phyloP scores from a whole-genome alignment of 768 basidiomycete species.

The Agrocybe pediades region DNA sequence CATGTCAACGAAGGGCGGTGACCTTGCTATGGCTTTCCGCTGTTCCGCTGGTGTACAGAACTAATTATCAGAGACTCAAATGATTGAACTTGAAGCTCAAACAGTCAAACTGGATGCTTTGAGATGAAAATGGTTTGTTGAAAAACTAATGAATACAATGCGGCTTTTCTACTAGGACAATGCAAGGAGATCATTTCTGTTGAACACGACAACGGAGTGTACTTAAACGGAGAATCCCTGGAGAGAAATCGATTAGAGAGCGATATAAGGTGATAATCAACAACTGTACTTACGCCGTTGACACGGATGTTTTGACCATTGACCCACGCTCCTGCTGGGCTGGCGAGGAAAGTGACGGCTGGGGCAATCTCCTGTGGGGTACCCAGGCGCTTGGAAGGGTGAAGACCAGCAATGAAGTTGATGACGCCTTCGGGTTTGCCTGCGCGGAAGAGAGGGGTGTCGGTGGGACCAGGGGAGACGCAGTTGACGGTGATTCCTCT shows the following conservation, averaged over 20 bases:
- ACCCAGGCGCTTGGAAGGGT: not conserved
- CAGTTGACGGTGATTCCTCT: not conserved
- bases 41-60: no score
- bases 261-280: not conserved
- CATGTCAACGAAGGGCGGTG: no score
- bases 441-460: not conserved
- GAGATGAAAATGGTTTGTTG: no score
- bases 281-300: not conserved
- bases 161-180: not conserved
- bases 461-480: not conserved
- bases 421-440: not conserved
- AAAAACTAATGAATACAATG: not conserved
- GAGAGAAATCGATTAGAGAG: not conserved
- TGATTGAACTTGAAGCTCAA: no score
- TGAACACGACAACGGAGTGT: not conserved
- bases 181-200: not conserved
- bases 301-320: not conserved
- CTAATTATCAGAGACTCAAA: no score
- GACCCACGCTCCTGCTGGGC: not conserved
- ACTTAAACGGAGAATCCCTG: not conserved
- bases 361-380: not conserved
- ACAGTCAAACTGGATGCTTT: no score
- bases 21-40: no score
- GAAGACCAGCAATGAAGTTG: not conserved
- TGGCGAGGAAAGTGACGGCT: not conserved